phyloP scores from a whole-genome alignment of 192 early-diverging fungal species.

The Coemansia sp. region DNA sequence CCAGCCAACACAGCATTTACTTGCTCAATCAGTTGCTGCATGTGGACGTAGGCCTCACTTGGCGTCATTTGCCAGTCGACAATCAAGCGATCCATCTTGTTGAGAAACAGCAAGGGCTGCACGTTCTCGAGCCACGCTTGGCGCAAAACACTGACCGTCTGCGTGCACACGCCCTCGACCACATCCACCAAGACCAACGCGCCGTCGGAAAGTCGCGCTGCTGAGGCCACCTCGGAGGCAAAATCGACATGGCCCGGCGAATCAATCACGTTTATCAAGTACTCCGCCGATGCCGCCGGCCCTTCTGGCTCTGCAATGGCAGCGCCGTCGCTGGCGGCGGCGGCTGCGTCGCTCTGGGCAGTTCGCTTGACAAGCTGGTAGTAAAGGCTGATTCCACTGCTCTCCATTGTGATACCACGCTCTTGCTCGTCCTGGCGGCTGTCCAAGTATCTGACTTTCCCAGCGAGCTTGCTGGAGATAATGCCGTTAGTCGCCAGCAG shows the following conservation, averaged over 20 bases:
- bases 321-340: not conserved
- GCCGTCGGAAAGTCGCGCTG: slow-evolving; percentile 93
- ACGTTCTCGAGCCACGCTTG: slow-evolving; percentile 94
- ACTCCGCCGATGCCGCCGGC: slow-evolving; percentile 67
- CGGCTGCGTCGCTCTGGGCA: not conserved
- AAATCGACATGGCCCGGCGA: slow-evolving; percentile 99
- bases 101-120: slow-evolving; percentile 88
- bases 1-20: slow-evolving; percentile 95
- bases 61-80: slow-evolving; percentile 91
- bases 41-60: slow-evolving; percentile 84
- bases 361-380: slow-evolving; percentile 64
- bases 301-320: too few species aligned
- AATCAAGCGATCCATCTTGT: slow-evolving; percentile 96
- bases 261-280: slow-evolving; percentile 95
- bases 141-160: slow-evolving; percentile 92
- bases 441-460: slow-evolving; percentile 94
- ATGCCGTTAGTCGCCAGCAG: slow-evolving; percentile 97
- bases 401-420: slow-evolving; percentile 99
- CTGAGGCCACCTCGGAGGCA: slow-evolving; percentile 97
- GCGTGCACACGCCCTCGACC: slow-evolving; percentile 98
- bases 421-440: slow-evolving; percentile 95
- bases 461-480: slow-evolving; percentile 90
- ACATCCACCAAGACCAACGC: slow-evolving; percentile 93
- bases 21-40: slow-evolving; percentile 94
- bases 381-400: slow-evolving; percentile 90